Conservation (phyloP, 169 alveolate genomes). For the Plasmodium relictum region DNA sequence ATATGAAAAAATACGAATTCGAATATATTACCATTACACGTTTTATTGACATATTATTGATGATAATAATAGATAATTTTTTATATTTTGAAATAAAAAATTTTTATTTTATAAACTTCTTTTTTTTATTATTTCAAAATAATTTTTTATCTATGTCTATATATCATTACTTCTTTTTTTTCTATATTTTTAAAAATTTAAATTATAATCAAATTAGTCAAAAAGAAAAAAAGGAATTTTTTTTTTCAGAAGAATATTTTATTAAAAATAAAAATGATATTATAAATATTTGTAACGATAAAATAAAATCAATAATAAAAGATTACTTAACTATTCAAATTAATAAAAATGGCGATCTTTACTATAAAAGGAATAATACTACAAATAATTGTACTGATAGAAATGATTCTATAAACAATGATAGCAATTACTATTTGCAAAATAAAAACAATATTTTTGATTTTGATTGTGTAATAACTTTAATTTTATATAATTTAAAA, state of each 20-base stretch:
- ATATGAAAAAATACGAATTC: constrained; percentile 9
- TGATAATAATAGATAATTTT: constrained; percentile 45
- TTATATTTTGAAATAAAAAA: constrained; percentile 51
- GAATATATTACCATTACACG: constrained; percentile 17
- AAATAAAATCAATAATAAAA: constrained; percentile 12
- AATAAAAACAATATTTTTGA: background rate
- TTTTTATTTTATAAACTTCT: constrained; percentile 42
- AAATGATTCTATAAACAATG: background rate
- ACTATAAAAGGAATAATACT: background rate
- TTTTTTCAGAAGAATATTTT: constrained; percentile 51
- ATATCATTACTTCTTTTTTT: constrained; percentile 57
- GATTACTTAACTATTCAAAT: background rate
- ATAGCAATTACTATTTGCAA: background rate
- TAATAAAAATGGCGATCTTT: background rate
- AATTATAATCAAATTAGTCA: constrained; percentile 35
- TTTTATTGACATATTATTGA: constrained; percentile 25
- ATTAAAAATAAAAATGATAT: constrained; percentile 30
- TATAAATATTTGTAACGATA: constrained; percentile 2
- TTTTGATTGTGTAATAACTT: constrained; percentile 28
- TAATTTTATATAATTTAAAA: constrained; percentile 24
- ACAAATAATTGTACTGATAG: background rate
- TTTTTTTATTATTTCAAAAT: constrained; percentile 35
- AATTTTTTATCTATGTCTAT: constrained; percentile 23
- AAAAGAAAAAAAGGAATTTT: constrained; percentile 33
- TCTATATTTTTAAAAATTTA: constrained; percentile 17